These are phyloP conservation scores for Tagetes erecta DNA, from an alignment of 129 eudicot species.

Conservation along the genomic window DNA sequence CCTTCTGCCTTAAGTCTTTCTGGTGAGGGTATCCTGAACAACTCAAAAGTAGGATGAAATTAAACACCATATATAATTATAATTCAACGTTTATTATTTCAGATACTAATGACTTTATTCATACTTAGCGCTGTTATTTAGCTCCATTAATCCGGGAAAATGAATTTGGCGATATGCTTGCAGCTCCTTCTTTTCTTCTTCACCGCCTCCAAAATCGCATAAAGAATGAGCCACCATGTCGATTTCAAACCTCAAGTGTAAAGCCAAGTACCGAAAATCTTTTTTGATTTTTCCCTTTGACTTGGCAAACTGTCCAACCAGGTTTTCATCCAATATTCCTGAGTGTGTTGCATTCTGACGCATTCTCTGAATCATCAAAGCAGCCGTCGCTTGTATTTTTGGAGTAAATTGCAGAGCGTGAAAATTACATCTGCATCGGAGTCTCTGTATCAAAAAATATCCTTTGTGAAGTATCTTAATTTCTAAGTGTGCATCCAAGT, in stretches of 20 bases:
- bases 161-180: slow-evolving; percentile 86
- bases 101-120: slow-evolving; percentile 19
- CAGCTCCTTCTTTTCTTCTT: slow-evolving; percentile 79
- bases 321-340: slow-evolving; percentile 69
- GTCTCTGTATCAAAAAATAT: slow-evolving; percentile 59
- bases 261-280: slow-evolving; percentile 70
- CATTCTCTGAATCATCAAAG: slow-evolving; percentile 77
- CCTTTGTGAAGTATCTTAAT: background rate
- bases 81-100: background rate
- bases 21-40: slow-evolving; percentile 75
- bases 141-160: slow-evolving; percentile 74
- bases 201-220: slow-evolving; percentile 97
- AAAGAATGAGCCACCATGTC: slow-evolving; percentile 99
- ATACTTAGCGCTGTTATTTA: slow-evolving; percentile 64
- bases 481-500: too few species aligned
- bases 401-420: slow-evolving; percentile 92
- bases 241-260: slow-evolving; percentile 95
- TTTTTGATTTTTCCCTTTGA: slow-evolving; percentile 53
- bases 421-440: slow-evolving; percentile 98
- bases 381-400: slow-evolving; percentile 81
- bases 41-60: background rate
- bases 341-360: slow-evolving; percentile 67
- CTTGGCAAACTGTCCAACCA: slow-evolving; percentile 77
- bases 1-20: slow-evolving; percentile 73
- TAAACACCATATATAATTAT: background rate